Percentiles rank a stretch among this genome's conserved stretches.
These are phyloP conservation scores for Colletotrichum sp. DNA, from an alignment of 2,329 filamentous ascomycete genomes.

Conservation along the genomic window DNA sequence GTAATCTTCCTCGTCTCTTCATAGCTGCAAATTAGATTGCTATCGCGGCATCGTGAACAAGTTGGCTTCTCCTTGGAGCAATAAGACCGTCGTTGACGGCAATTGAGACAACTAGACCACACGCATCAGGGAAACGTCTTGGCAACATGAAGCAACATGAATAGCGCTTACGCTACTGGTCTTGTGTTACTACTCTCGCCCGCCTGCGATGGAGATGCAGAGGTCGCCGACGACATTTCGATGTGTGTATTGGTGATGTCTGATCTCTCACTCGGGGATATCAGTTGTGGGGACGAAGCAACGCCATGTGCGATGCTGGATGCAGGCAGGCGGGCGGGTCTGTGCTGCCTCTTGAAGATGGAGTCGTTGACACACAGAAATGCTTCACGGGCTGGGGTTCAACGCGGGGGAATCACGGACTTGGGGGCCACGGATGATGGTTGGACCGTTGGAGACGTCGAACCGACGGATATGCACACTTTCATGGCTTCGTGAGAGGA, in stretches of 20 bases:
- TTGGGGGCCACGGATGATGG: background rate
- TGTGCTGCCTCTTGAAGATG: background rate
- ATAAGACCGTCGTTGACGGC: constrained; percentile 37
- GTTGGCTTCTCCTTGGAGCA: constrained; percentile 41
- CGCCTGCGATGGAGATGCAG: background rate
- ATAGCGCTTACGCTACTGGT: constrained; percentile 30
- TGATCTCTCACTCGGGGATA: background rate
- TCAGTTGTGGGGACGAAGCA: background rate
- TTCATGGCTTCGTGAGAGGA: background rate
- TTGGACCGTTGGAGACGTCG: background rate
- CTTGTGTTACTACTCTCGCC: constrained; percentile 17
- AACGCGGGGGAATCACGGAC: constrained; percentile 4
- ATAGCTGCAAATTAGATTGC: constrained; percentile 35
- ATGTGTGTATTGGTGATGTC: background rate
- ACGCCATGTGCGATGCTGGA: background rate
- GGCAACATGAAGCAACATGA: background rate
- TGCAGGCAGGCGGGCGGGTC: background rate
- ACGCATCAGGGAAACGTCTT: background rate
- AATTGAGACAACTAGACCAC: constrained; percentile 34
- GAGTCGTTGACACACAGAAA: constrained; percentile 13
- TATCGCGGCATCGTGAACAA: constrained; percentile 37
- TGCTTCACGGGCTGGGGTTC: background rate
- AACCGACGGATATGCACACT: background rate
- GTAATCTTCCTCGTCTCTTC: constrained; percentile 38
- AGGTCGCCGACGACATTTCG: background rate